A percentile compares a stretch with the other conserved stretches of the same genome.
phyloP scores from a whole-genome alignment of 768 basidiomycete genomes.

The Amanita pallidorosea region DNA sequence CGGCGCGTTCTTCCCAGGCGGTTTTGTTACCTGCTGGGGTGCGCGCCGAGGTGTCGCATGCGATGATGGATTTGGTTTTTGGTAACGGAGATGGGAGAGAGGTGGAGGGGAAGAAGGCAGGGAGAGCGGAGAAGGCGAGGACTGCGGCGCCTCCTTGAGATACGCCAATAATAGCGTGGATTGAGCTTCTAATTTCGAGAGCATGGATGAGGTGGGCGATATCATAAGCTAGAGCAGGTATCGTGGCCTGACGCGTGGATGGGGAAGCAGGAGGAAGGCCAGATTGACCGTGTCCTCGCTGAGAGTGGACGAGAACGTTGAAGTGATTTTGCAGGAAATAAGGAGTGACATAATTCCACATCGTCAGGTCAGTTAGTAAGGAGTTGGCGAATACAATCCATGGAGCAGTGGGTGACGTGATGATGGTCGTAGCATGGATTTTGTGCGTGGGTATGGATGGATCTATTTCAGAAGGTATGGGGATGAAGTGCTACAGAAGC shows the following conservation, averaged over 20 bases:
- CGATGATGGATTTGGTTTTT: constrained; percentile 29
- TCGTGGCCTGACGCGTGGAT: constrained; percentile 20
- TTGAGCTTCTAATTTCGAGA: constrained; percentile 24
- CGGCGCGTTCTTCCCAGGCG: constrained; percentile 38
- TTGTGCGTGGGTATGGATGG: constrained; percentile 15
- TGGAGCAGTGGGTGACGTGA: constrained; percentile 25
- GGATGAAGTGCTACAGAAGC: constrained; percentile 25
- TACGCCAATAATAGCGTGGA: constrained; percentile 39
- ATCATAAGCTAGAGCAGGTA: constrained; percentile 34
- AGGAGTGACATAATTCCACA: constrained; percentile 38
- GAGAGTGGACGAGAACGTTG: constrained; percentile 40
- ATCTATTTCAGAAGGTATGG: constrained; percentile 21
- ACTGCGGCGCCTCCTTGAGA: constrained; percentile 43
- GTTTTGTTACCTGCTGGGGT: constrained; percentile 35
- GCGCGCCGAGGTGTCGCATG: constrained; percentile 34
- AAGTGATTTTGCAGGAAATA: constrained; percentile 21
- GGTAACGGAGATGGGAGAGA: constrained; percentile 5
- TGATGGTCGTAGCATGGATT: constrained; percentile 33
- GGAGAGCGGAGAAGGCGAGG: constrained; percentile 32
- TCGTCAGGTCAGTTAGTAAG: constrained; percentile 32
- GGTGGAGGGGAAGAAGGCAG: constrained; percentile 13
- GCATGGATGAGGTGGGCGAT: constrained; percentile 25
- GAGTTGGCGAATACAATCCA: constrained; percentile 45
- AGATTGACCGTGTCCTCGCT: constrained; percentile 42
- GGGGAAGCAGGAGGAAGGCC: constrained; percentile 16